Evolutionary conservation across 805 yeast genomes (phyloP), one percentile per base, ranked within the genome.

Genomic region (Kluyveromyces nonfermentans): DNA sequence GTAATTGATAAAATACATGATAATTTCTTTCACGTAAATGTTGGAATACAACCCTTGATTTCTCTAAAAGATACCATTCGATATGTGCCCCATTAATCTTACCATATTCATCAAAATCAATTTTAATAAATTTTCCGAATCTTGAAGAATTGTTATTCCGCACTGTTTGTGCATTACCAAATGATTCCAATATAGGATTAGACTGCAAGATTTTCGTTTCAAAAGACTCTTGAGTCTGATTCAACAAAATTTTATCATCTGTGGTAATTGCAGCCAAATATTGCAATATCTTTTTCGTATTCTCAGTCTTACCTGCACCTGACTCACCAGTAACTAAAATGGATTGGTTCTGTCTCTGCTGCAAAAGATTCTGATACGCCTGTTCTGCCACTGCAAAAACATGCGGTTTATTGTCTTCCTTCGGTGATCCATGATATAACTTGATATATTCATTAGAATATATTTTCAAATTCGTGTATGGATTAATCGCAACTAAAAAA

Each of bases 291-390:
- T 85, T 88, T 63, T 93, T 93, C 4, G 99, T 93, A 53, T 87
- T 93, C 65, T 93, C 98, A 0, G 99, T 93, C 60, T 93, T 93
- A 42, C 99, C 99, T 0, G 99, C 98, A 52, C 99, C 99, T 19
- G 95, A 83, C 60, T 93, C 99, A 50, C 99, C 99, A 0, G 98
- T 93, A n/a, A 93, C 97, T 40, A 93, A 70, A 44, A 93, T 87
- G 10, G 94, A 81, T 67, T 93, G 98, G 62, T 89, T 83, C 54
- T 78, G 79, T 41, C 69, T 72, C 50, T 83, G 80, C 10, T 73
- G 70, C 10, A 86, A 67, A 59, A 93, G 68, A 54, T 81, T 84
- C 49, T 86, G 76, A 53, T 80, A 85, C 1, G 97, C 95, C 38
- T 78, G 78, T 56, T 93, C 96, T 0, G 95, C 84, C 25, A 85